A percentile compares a stretch with the other conserved stretches of the same genome.
These are phyloP conservation scores for Scleroderma bovista DNA, from an alignment of 768 basidiomycete species.

Conservation along the genomic window DNA sequence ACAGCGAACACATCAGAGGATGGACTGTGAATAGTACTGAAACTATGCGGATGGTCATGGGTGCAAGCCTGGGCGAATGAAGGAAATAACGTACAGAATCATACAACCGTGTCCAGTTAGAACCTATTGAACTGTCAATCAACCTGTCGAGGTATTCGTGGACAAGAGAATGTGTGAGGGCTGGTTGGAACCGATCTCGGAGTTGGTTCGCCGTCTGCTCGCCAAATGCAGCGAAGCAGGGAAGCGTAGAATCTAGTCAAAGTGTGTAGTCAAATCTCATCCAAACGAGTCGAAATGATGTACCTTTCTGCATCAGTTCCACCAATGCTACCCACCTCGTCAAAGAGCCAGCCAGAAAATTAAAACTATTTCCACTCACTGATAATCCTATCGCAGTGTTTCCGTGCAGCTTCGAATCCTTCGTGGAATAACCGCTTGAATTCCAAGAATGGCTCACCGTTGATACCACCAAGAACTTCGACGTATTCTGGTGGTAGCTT, in stretches of 20 bases:
- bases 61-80: not conserved
- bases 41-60: conserved; percentile 43
- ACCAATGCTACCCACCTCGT: conserved; percentile 60
- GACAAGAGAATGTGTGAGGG: conserved; percentile 76
- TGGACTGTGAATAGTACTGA: conserved; percentile 92
- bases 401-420: conserved; percentile 89
- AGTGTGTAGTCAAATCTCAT: conserved; percentile 7
- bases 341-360: conserved; percentile 1
- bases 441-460: conserved; percentile 69
- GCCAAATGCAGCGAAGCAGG: conserved; percentile 87
- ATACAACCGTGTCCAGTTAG: conserved; percentile 92
- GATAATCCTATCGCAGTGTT: conserved; percentile 94
- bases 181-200: conserved; percentile 90
- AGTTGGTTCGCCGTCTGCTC: conserved; percentile 86
- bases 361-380: conserved; percentile 43
- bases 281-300: not conserved
- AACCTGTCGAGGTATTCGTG: conserved; percentile 87
- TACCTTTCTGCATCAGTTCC: conserved; percentile 97
- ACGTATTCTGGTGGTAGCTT: conserved; percentile 94
- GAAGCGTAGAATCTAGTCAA: conserved; percentile 71
- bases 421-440: conserved; percentile 87
- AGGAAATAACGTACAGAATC: conserved; percentile 65
- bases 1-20: conserved; percentile 51
- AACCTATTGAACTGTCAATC: conserved; percentile 85
- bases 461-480: conserved; percentile 87